A percentile compares a stretch with the other conserved stretches of the same genome.
phyloP scores from a whole-genome alignment of 345 rosid species.

The Ailanthus altissimus region DNA sequence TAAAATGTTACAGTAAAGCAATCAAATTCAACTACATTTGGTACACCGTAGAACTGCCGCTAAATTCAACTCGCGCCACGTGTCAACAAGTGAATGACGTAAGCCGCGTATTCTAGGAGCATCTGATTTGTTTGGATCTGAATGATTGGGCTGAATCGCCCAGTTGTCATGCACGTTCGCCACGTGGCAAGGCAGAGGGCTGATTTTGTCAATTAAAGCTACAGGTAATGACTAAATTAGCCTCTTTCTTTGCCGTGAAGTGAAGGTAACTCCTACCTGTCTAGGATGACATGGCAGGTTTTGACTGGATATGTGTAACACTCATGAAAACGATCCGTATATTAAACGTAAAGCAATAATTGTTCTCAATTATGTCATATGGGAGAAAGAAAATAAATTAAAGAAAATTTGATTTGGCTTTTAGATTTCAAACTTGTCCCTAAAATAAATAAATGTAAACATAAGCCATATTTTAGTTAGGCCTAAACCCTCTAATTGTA shows the following conservation, averaged over 20 bases:
- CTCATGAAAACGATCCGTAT: neutral
- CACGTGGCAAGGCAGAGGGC: slow-evolving; percentile 22
- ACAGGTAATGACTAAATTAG: slow-evolving; percentile 22
- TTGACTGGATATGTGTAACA: slow-evolving; percentile 7
- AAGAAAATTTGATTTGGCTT: too few species aligned
- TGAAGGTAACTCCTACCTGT: neutral
- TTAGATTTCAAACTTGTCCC: too few species aligned
- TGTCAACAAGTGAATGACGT: neutral
- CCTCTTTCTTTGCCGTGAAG: slow-evolving; percentile 19
- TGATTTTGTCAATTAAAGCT: neutral
- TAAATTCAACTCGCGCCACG: too few species aligned
- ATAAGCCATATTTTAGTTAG: too few species aligned
- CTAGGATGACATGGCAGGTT: neutral
- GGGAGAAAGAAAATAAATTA: too few species aligned
- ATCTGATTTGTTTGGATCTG: slow-evolving; percentile 10
- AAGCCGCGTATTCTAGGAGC: neutral
- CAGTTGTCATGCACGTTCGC: neutral
- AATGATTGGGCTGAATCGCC: neutral
- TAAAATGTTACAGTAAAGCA: too few species aligned
- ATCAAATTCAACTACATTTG: too few species aligned
- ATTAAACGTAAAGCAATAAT: slow-evolving; percentile 32
- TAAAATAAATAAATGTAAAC: too few species aligned
- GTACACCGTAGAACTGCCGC: neutral
- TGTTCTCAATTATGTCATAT: too few species aligned
- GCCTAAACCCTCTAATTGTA: too few species aligned